Base-by-base conservation (phyloP, 331 rosid species). In the Quercus phellos region DNA sequence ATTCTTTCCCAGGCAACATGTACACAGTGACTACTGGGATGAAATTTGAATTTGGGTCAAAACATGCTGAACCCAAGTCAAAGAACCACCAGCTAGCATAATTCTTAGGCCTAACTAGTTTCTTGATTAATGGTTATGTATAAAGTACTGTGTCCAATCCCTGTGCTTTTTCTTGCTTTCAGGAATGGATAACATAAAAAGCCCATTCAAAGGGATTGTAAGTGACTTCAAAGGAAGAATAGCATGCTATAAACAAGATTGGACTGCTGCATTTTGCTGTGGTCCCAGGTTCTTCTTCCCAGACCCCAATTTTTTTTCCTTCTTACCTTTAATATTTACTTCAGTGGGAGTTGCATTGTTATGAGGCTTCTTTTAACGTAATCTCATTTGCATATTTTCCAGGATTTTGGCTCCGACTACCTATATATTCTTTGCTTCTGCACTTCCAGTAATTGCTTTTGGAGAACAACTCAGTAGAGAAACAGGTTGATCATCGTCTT, bases 381-480 rank as follows among this genome's bases (percentile, higher is more conserved):
- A 19, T 21, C 13, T 22, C 56, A 18, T 11, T 14, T n/a, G 5
- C 17, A 4, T 35, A 55, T 30, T 76, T 46, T 2, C 53, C 53
- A 94, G 97, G 84, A 90, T 92, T 64, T 84, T 94, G 84, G 98
- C 97, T 11, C 97, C 97, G 70, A 90, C 95, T 24, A 73, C 90
- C 4, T 92, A 88, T 78, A 87, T 94, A 68, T 92, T 92, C 93
- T 92, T 94, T 70, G 97, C 98, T 74, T 94, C 98, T 73, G 96
- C 97, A 29, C 87, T 94, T 54, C 97, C 97, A 38, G 98, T 94
- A 19, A 90, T 90, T 78, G 93, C 98, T 16, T 94, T 94, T 13
- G 97, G 97, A 0, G 98, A 80, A 74, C 96, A 94, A 51, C 85
- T 92, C 0, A 88, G 85, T 75, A 87, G 92, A 74, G 93, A 89